Evolutionary conservation across 164 flowering plant genomes (phyloP), one percentile per base, ranked within the genome.

Genomic region (Vitis cinerea): DNA sequence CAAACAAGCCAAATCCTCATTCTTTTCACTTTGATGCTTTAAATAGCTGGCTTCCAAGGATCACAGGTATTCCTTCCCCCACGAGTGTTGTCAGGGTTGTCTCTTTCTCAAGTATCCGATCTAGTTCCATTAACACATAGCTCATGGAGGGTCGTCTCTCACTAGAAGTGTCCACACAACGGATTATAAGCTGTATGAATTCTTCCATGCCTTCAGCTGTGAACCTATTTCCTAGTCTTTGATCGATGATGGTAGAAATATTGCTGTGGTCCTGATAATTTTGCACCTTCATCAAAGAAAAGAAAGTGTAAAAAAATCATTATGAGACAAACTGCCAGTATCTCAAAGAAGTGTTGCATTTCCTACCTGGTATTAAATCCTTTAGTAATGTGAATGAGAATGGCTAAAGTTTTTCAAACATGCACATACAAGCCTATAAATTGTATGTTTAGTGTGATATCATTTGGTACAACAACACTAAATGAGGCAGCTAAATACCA

Each of bases 51-150:
- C 98, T 94, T 77, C 93, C 98, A 8, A 87, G 96, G 29, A 81
- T 86, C 69, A 94, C 95, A 17, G 94, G 85, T 56, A 89, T 86
- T 68, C 89, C 92, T 83, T 90, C 97, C 37, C 96, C 98, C 92
- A 90, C 85, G 48, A 88, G 59, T 27, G 93, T 85, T 1, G 98
- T 93, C 86, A 87, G 81, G 81, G 72, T 86, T 82, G 78, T 83
- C 77, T 93, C 97, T 75, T 86, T 90, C 76, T 88, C 97, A 2
- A 78, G 80, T 75, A 90, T 86, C 29, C 90, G 81, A 31, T 93
- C 92, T 2, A 93, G 87, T 67, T 93, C 97, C 62, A 75, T 72
- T 50, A 83, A 91, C 53, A 88, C 88, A 60, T 74, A 70, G 75
- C 84, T 86, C 95, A 91, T 93, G 53, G 74, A 68, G 8, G 96